Evolutionary conservation across 2,329 filamentous ascomycete genomes (phyloP).

Genomic region (Podosphaera fusca): DNA sequence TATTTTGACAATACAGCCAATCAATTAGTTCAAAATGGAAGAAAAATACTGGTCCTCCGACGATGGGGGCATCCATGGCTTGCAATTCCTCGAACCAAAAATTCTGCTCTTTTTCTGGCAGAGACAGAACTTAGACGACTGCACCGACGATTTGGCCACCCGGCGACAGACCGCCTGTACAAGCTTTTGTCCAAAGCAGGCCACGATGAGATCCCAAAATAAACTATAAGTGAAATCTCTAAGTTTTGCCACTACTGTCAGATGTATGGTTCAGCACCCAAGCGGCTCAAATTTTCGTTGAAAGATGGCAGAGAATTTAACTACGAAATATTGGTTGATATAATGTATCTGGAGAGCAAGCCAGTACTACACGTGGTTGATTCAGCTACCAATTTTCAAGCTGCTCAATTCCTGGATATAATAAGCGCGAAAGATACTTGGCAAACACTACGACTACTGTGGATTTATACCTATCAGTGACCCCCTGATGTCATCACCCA

Average conservation of each 20-base stretch:
- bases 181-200: neutral
- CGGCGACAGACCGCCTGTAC: too few species aligned
- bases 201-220: neutral
- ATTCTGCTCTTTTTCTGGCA: neutral
- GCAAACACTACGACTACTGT: slow-evolving; percentile 1
- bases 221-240: neutral
- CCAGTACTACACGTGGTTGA: neutral
- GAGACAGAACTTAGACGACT: neutral
- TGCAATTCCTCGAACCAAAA: neutral
- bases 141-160: slow-evolving; percentile 1
- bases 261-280: too few species aligned
- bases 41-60: neutral
- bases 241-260: too few species aligned
- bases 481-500: neutral
- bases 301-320: neutral
- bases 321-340: neutral
- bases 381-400: slow-evolving; percentile 1
- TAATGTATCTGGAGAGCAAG: neutral
- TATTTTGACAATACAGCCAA: neutral
- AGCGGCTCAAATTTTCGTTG: too few species aligned
- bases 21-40: neutral
- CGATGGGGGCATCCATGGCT: neutral
- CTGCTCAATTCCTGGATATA: slow-evolving; percentile 1
- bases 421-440: neutral
- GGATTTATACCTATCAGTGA: slow-evolving; percentile 3